A percentile compares a stretch with the other conserved stretches of the same genome.
Evolutionary conservation across 2,329 filamentous ascomycete genomes (phyloP).

Genomic region (Cercospora zeina): DNA sequence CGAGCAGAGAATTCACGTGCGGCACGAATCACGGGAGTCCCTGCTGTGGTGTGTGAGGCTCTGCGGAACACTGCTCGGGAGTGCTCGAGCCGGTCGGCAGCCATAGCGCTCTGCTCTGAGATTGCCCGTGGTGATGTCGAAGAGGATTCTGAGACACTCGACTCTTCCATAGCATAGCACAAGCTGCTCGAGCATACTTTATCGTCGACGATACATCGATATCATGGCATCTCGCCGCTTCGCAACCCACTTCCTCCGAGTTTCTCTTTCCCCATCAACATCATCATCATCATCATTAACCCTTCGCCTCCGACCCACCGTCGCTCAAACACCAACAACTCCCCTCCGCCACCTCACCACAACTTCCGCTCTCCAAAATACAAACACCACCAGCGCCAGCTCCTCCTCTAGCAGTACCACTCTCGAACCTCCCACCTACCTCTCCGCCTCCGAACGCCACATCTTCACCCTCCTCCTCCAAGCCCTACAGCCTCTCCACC

Average conservation of each 20-base stretch:
- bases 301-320: neutral
- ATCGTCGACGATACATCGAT: neutral
- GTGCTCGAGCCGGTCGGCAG: conserved; percentile 5
- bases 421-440: conserved; percentile 47
- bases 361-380: neutral
- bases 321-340: neutral
- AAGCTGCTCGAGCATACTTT: neutral
- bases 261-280: neutral
- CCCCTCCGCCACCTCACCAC: neutral
- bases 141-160: conserved; percentile 1
- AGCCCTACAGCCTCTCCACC: conserved; percentile 46
- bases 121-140: conserved; percentile 17
- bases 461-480: conserved; percentile 51
- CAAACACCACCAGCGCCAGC: too few species aligned
- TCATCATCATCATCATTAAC: neutral
- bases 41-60: conserved; percentile 17
- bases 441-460: conserved; percentile 49
- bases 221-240: conserved; percentile 21
- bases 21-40: neutral
- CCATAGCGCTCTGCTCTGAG: neutral
- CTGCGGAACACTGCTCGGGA: conserved; percentile 17
- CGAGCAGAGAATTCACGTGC: conserved; percentile 1
- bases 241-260: conserved; percentile 8
- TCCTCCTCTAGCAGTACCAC: conserved; percentile 3
- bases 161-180: neutral